Evolutionary conservation across 805 yeast species (phyloP).

Genomic region (Saturnispora sekii): DNA sequence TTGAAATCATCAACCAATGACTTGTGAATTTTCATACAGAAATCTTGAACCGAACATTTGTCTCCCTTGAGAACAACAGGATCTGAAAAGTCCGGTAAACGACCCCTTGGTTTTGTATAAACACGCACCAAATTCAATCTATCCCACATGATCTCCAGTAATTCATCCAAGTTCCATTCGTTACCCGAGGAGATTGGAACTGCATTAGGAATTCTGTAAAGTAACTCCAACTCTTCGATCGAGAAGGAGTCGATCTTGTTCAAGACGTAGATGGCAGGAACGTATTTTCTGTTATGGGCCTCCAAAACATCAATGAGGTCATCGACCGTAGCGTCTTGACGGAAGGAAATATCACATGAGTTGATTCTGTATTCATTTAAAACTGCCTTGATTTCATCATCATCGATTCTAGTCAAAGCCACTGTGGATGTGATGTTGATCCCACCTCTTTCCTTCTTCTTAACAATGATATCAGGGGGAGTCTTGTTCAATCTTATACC

Average conservation of each 20-base stretch:
- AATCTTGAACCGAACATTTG: constrained; percentile 83
- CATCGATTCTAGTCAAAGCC: constrained; percentile 82
- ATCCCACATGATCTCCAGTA: constrained; percentile 93
- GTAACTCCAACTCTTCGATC: constrained; percentile 81
- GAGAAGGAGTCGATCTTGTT: constrained; percentile 95
- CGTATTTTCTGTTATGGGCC: constrained; percentile 81
- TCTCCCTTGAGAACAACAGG: constrained; percentile 87
- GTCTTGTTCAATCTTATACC: constrained; percentile 88
- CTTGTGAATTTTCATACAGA: constrained; percentile 94
- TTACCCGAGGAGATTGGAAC: constrained; percentile 94
- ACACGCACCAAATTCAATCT: constrained; percentile 85
- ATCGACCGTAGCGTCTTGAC: constrained; percentile 97
- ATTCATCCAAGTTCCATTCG: constrained; percentile 96
- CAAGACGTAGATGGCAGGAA: constrained; percentile 90
- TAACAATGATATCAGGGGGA: constrained; percentile 87
- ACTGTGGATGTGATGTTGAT: constrained; percentile 88
- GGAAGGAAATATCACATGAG: constrained; percentile 90
- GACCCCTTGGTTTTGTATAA: constrained; percentile 95
- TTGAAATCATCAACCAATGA: constrained; percentile 88
- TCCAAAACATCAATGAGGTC: constrained; percentile 92
- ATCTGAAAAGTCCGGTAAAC: constrained; percentile 84
- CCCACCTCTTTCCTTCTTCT: constrained; percentile 95
- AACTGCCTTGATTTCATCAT: constrained; percentile 91
- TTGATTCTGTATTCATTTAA: constrained; percentile 92
- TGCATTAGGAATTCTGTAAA: constrained; percentile 91